Evolutionary conservation across 2,329 filamentous ascomycete species (phyloP).

Genomic region (Atkinsonella hypoxylon): DNA sequence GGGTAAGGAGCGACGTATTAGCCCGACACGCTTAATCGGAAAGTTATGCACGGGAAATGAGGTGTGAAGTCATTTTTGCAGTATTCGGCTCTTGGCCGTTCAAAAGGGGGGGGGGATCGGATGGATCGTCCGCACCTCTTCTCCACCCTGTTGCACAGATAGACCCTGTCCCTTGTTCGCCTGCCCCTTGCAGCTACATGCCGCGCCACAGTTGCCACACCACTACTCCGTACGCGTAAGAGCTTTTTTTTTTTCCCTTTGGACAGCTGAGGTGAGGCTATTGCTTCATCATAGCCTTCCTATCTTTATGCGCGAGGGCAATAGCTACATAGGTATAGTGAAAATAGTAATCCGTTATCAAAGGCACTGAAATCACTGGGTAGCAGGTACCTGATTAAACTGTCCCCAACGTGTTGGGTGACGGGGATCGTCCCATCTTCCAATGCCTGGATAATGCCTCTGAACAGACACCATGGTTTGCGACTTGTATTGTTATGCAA

Average conservation of each 20-base stretch:
- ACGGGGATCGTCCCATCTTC: no score
- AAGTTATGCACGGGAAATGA: slow-evolving; percentile 6
- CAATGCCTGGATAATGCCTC: no score
- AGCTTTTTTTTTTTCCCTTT: no score
- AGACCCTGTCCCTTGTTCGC: background rate
- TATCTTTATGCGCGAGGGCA: no score
- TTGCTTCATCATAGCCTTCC: background rate
- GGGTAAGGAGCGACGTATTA: background rate
- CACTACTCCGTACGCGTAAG: no score
- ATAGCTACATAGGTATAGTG: background rate
- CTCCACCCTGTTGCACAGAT: background rate
- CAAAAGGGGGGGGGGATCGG: background rate
- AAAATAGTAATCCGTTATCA: background rate
- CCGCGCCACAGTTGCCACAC: slow-evolving; percentile 1
- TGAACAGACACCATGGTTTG: no score
- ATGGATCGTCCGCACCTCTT: background rate
- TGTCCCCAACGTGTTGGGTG: background rate
- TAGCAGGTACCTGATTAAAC: background rate
- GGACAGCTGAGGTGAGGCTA: background rate
- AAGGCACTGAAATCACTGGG: background rate
- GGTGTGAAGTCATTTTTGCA: slow-evolving; percentile 6
- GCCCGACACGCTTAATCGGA: background rate
- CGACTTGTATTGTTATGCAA: no score
- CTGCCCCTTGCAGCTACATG: background rate
- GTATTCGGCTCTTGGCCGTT: background rate